phyloP scores from a whole-genome alignment of 1,284 basidiomycete genomes.

The Boletus hoseneyae region DNA sequence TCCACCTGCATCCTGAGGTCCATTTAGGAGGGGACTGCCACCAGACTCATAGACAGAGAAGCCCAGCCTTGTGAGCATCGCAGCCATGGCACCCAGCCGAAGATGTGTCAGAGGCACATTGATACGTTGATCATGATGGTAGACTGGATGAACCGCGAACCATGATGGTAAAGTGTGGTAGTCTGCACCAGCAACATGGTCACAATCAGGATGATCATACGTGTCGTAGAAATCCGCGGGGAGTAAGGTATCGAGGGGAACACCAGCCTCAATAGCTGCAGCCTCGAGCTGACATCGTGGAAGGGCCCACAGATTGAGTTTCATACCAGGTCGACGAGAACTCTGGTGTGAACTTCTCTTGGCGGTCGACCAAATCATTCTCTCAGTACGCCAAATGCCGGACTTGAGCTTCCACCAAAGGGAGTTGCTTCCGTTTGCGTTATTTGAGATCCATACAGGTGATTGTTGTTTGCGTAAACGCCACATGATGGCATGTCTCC shows the following conservation, averaged over 20 bases:
- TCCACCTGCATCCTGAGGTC: background rate
- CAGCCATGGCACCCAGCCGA: slow-evolving; percentile 50
- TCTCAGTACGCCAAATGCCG: slow-evolving; percentile 5
- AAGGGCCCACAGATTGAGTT: slow-evolving; percentile 59
- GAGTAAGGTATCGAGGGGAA: slow-evolving; percentile 50
- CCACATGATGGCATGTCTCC: slow-evolving; percentile 58
- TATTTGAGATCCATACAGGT: slow-evolving; percentile 48
- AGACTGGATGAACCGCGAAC: slow-evolving; percentile 24
- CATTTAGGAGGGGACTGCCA: slow-evolving; percentile 4
- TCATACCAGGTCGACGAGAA: slow-evolving; percentile 40
- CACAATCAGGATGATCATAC: slow-evolving; percentile 4
- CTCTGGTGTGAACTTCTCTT: slow-evolving; percentile 16
- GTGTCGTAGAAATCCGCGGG: slow-evolving; percentile 36
- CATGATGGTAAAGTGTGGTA: slow-evolving; percentile 12
- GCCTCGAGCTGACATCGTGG: slow-evolving; percentile 49
- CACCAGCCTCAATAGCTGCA: slow-evolving; percentile 62
- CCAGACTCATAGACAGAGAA: slow-evolving; percentile 32
- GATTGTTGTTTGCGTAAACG: slow-evolving; percentile 46
- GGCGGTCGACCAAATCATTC: slow-evolving; percentile 5
- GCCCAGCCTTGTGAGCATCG: slow-evolving; percentile 47
- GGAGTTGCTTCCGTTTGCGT: slow-evolving; percentile 2
- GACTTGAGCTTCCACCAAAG: slow-evolving; percentile 14
- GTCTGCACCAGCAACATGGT: background rate
- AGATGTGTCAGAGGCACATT: slow-evolving; percentile 32
- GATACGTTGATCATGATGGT: slow-evolving; percentile 11